phyloP scores from a whole-genome alignment of 164 flowering plant genomes.

The Berberis thunbergii region DNA sequence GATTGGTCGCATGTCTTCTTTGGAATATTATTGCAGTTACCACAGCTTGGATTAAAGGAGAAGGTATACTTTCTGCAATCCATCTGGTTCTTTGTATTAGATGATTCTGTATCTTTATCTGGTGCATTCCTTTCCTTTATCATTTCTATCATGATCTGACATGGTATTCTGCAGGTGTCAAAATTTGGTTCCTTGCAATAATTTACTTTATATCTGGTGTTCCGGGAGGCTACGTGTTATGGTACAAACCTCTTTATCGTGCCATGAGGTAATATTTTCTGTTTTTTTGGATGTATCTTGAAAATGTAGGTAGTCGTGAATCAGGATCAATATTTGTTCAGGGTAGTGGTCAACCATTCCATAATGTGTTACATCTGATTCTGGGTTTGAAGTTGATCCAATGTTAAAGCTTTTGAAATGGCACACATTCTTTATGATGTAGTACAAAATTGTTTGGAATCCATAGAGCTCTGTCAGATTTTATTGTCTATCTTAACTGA shows the following conservation, averaged over 20 bases:
- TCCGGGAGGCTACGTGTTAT: constrained; percentile 89
- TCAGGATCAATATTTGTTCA: no score
- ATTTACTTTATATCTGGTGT: constrained; percentile 91
- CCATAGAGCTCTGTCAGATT: no score
- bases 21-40: constrained; percentile 92
- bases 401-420: no score
- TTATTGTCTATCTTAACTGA: no score
- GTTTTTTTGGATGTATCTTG: not conserved
- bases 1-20: constrained; percentile 39
- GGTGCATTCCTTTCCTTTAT: not conserved
- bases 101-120: not conserved
- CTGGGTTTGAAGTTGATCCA: no score
- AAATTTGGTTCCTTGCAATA: constrained; percentile 88
- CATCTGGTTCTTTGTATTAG: not conserved
- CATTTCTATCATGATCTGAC: constrained; percentile 3
- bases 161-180: constrained; percentile 44
- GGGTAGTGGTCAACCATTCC: no score
- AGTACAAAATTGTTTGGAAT: no score
- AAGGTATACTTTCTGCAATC: constrained; percentile 31
- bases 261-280: constrained; percentile 68
- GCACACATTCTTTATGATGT: no score
- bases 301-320: no score
- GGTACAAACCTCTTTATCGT: constrained; percentile 98
- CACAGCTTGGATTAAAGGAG: constrained; percentile 83
- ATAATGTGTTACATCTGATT: no score